Percentiles rank a stretch among this genome's conserved stretches.
These are phyloP conservation scores for Paspalum notatum DNA, from an alignment of 176 grass and related monocot genomes.

Conservation along the genomic window DNA sequence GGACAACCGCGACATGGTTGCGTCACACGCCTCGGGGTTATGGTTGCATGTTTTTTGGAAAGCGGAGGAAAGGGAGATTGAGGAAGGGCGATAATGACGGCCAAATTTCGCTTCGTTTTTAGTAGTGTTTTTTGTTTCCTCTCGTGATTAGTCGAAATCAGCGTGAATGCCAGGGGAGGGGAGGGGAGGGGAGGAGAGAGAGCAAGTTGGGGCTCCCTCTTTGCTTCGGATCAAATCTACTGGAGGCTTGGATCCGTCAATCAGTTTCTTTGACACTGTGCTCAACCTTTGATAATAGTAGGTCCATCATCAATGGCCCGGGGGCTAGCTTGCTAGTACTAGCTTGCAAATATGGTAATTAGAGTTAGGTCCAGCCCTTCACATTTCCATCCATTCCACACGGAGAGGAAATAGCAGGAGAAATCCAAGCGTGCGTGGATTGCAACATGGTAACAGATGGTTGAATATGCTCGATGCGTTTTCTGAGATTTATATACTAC, in stretches of 20 bases:
- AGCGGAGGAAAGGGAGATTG: background rate
- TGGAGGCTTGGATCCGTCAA: background rate
- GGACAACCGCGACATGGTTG: constrained; percentile 24
- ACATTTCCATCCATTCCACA: background rate
- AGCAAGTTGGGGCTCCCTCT: constrained; percentile 17
- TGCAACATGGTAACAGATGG: constrained; percentile 22
- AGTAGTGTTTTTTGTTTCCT: too few species aligned
- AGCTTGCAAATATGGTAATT: background rate
- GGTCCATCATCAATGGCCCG: background rate
- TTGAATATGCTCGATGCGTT: background rate
- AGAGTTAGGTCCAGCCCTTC: background rate
- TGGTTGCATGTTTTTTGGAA: background rate
- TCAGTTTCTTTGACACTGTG: background rate
- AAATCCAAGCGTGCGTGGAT: background rate
- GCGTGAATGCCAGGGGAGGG: background rate
- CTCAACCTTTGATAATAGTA: background rate
- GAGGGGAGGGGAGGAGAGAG: too few species aligned
- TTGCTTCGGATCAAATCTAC: constrained; percentile 61
- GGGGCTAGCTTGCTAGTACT: background rate
- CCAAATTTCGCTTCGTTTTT: background rate
- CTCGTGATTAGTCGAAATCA: constrained; percentile 39
- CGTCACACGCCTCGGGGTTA: constrained; percentile 14
- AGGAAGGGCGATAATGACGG: constrained; percentile 18
- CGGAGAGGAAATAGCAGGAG: background rate
- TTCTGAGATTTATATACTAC: background rate